Percentiles rank a stretch among this genome's conserved stretches.
Evolutionary conservation across 2,329 filamentous ascomycete species (phyloP).

Genomic region (Didymella pomorum): DNA sequence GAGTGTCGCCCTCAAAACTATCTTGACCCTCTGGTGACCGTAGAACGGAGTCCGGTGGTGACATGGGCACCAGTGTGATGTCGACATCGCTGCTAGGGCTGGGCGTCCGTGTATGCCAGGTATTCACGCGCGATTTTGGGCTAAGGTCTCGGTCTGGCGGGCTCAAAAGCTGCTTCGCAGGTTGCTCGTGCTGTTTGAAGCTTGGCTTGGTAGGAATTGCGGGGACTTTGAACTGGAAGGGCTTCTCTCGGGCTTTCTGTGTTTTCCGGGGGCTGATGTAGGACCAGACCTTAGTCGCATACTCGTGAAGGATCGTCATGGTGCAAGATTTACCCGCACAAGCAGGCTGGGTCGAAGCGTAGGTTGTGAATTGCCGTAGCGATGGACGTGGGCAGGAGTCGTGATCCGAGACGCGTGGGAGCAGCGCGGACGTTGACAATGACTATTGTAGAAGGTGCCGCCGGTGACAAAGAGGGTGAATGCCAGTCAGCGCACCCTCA

Average conservation of each 20-base stretch:
- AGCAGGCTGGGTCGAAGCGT: not conserved
- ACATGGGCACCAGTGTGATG: constrained; percentile 40
- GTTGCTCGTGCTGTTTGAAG: constrained; percentile 10
- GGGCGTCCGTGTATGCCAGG: constrained; percentile 37
- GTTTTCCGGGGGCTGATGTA: constrained; percentile 55
- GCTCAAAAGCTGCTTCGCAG: constrained; percentile 7
- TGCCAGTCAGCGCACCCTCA: constrained; percentile 15
- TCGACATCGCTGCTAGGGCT: constrained; percentile 30
- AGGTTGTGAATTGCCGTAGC: not conserved
- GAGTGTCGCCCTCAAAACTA: constrained; percentile 42
- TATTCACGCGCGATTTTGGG: constrained; percentile 38
- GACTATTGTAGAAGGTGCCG: constrained; percentile 6
- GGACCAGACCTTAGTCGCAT: constrained; percentile 52
- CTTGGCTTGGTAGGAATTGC: constrained; percentile 26
- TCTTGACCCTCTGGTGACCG: constrained; percentile 21
- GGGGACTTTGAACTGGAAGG: constrained; percentile 50
- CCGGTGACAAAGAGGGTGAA: constrained; percentile 32
- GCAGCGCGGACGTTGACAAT: not conserved
- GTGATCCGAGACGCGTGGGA: constrained; percentile 3
- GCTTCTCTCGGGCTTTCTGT: constrained; percentile 46
- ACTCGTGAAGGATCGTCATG: constrained; percentile 44
- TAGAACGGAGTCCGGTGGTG: constrained; percentile 39
- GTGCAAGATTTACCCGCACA: not conserved
- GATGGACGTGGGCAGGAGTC: not conserved
- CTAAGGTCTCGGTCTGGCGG: constrained; percentile 42